These are phyloP conservation scores for Scedosporium apiospermum DNA, from an alignment of 2,329 filamentous ascomycete species.

Conservation along the genomic window DNA sequence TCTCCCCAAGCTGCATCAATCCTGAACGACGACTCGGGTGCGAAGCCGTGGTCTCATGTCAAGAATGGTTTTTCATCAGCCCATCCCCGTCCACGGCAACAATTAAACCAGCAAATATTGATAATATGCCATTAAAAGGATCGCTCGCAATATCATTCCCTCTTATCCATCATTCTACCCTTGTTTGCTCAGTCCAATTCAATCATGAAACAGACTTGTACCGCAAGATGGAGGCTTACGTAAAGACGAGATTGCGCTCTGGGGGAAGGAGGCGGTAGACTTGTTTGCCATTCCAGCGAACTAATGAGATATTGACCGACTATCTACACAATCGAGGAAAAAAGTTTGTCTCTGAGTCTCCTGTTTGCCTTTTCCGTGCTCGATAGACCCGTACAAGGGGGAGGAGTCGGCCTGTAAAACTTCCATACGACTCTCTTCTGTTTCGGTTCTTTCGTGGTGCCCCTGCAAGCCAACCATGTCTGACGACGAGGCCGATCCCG, in stretches of 20 bases:
- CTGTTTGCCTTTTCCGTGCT: background rate
- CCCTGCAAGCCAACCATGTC: conserved; percentile 51
- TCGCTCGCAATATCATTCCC: no score
- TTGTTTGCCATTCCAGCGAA: background rate
- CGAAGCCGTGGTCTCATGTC: no score
- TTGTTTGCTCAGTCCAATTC: background rate
- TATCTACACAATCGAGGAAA: background rate
- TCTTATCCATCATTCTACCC: no score
- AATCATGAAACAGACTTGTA: background rate
- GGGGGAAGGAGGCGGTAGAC: background rate
- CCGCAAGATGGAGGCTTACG: background rate
- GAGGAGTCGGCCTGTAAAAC: background rate
- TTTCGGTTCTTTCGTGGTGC: background rate
- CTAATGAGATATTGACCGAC: background rate
- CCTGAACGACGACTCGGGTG: no score
- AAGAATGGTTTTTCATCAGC: no score
- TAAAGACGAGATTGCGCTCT: background rate
- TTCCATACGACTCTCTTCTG: background rate
- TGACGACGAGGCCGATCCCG: conserved; percentile 82
- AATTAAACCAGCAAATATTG: no score
- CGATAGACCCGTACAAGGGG: background rate
- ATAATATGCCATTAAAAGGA: no score
- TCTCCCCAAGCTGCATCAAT: no score
- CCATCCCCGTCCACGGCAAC: no score
- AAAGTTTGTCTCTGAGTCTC: background rate